Percentiles rank a stretch among this genome's conserved stretches.
These are phyloP conservation scores for Annulohypoxylon maeteangense DNA, from an alignment of 495 filamentous ascomycete species.

Conservation along the genomic window DNA sequence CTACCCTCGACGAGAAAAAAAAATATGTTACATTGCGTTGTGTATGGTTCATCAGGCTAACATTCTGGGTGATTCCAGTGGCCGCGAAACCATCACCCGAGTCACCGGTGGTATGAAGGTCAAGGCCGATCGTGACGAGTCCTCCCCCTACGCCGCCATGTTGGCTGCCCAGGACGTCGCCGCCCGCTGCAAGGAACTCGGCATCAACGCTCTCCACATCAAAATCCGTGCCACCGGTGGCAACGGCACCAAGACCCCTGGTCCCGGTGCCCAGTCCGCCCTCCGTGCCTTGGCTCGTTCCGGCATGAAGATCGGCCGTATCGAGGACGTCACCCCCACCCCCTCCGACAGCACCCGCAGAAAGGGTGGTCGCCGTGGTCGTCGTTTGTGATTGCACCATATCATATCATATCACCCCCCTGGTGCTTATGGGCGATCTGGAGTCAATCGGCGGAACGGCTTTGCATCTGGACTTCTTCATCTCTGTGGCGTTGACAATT, in stretches of 20 bases:
- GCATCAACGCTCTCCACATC: conserved; percentile 98
- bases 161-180: conserved; percentile 98
- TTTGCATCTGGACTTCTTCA: conserved; percentile 55
- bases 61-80: conserved; percentile 78
- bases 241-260: conserved; percentile 99
- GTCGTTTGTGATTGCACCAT: conserved; percentile 83
- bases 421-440: conserved; percentile 48
- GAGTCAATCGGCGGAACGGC: conserved; percentile 46
- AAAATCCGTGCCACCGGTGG: conserved; percentile 97
- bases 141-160: conserved; percentile 99
- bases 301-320: conserved; percentile 99
- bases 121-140: conserved; percentile 99
- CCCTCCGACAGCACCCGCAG: conserved; percentile 98
- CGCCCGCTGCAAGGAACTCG: conserved; percentile 97
- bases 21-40: neutral
- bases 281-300: conserved; percentile 98
- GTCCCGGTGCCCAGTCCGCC: conserved; percentile 97
- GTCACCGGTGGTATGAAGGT: conserved; percentile 99
- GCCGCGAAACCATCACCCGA: conserved; percentile 99
- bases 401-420: conserved; percentile 15
- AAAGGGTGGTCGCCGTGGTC: conserved; percentile 99
- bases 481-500: conserved; percentile 68
- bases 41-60: conserved; percentile 65
- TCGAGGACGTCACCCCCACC: conserved; percentile 99
- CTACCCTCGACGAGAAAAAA: neutral